These are phyloP conservation scores for Trypanosoma platydactyli DNA, from an alignment of 208 protist genomes.

Conservation along the genomic window DNA sequence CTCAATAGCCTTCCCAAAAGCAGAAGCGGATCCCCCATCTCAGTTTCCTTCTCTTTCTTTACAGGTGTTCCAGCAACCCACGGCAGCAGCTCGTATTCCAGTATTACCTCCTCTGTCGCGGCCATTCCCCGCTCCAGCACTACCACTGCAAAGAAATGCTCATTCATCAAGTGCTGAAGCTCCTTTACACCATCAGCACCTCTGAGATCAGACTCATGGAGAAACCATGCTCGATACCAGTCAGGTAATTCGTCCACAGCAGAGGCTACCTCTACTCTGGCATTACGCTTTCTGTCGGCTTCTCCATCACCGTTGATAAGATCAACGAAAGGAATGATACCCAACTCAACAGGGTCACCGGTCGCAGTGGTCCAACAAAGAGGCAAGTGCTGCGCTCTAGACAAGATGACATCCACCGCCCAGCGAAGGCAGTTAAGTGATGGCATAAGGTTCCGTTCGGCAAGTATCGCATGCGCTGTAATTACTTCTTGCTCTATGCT, in stretches of 20 bases:
- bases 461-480: conserved; percentile 42
- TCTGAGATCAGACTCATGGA: conserved; percentile 29
- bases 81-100: conserved; percentile 50
- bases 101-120: conserved; percentile 75
- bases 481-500: conserved; percentile 49
- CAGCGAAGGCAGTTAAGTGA: conserved; percentile 44
- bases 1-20: conserved; percentile 63
- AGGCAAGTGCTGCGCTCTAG: conserved; percentile 55
- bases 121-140: conserved; percentile 46
- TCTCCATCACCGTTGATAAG: conserved; percentile 68
- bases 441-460: conserved; percentile 45
- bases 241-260: conserved; percentile 58
- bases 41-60: conserved; percentile 26
- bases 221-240: conserved; percentile 60
- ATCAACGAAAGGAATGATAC: conserved; percentile 81
- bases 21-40: background rate
- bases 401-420: conserved; percentile 67
- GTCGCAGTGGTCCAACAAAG: conserved; percentile 40
- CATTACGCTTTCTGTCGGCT: conserved; percentile 49
- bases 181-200: conserved; percentile 32
- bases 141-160: conserved; percentile 71
- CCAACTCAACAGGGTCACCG: conserved; percentile 44
- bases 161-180: conserved; percentile 36
- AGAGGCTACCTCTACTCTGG: conserved; percentile 63
- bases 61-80: conserved; percentile 50